These are phyloP conservation scores for Elaeis guineensis DNA, from an alignment of 176 grass and related monocot species.

Conservation along the genomic window DNA sequence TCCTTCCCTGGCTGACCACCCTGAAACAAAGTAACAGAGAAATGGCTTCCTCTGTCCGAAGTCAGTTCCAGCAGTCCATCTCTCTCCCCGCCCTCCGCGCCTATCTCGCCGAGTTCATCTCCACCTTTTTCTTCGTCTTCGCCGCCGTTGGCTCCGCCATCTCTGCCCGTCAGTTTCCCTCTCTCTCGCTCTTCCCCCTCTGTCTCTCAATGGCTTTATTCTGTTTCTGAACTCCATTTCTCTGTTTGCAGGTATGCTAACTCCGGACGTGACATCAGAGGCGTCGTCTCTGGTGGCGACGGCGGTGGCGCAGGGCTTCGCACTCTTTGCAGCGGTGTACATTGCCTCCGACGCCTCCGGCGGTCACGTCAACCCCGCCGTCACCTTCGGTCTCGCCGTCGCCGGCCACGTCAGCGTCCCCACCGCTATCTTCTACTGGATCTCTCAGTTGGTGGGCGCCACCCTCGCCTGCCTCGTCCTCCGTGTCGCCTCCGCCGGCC, in stretches of 20 bases:
- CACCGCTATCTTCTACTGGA: conserved; percentile 61
- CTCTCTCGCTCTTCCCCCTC: not conserved
- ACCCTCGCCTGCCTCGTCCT: conserved; percentile 69
- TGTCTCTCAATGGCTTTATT: not conserved
- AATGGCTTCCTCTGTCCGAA: conserved; percentile 44
- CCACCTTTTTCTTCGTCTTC: conserved; percentile 91
- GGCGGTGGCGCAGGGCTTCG: conserved; percentile 55
- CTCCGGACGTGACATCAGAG: conserved; percentile 28
- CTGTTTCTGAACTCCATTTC: not conserved
- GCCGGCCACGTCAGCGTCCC: conserved; percentile 45
- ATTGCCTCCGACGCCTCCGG: conserved; percentile 61
- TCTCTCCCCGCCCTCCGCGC: conserved; percentile 46
- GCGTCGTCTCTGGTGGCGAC: conserved; percentile 56
- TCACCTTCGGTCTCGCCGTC: conserved; percentile 71
- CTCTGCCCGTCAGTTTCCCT: conserved; percentile 31
- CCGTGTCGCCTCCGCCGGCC: conserved; percentile 46
- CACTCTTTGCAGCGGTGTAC: conserved; percentile 50
- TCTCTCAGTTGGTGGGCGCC: conserved; percentile 59
- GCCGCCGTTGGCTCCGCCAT: conserved; percentile 53
- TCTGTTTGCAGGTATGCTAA: conserved; percentile 50
- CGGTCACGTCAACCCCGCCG: conserved; percentile 80
- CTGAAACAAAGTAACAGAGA: not conserved
- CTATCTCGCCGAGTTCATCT: conserved; percentile 82
- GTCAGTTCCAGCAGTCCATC: conserved; percentile 31
- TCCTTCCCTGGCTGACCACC: no score